A percentile compares a stretch with the other conserved stretches of the same genome.
These are phyloP conservation scores for Macrolepiota fuliginosa DNA, from an alignment of 768 basidiomycete species.

Conservation along the genomic window DNA sequence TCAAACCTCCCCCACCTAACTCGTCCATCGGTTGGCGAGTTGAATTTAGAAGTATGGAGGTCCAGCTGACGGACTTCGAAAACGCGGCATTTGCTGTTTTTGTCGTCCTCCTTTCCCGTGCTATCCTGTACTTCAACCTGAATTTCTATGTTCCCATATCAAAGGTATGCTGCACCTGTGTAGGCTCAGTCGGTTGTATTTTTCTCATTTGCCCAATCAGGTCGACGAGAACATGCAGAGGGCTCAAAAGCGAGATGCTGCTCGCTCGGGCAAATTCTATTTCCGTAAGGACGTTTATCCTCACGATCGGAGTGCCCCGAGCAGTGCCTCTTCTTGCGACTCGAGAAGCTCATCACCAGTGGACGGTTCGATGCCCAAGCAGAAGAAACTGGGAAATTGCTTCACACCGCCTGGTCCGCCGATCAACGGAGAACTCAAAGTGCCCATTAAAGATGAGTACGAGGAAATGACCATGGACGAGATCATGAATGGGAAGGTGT, in stretches of 20 bases:
- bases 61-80: constrained; percentile 98
- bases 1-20: constrained; percentile 95
- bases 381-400: constrained; percentile 69
- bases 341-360: constrained; percentile 38
- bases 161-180: constrained; percentile 50
- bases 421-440: constrained; percentile 21
- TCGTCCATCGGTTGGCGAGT: constrained; percentile 97
- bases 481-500: constrained; percentile 91
- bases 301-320: constrained; percentile 38
- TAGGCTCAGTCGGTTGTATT: not conserved
- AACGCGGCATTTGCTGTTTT: constrained; percentile 97
- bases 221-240: constrained; percentile 96
- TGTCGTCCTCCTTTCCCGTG: constrained; percentile 89
- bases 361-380: constrained; percentile 44
- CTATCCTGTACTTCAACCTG: constrained; percentile 86
- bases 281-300: constrained; percentile 88
- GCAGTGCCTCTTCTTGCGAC: constrained; percentile 45
- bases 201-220: constrained; percentile 35
- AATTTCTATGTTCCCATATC: constrained; percentile 98
- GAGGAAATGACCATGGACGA: constrained; percentile 91
- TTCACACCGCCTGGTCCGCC: constrained; percentile 60
- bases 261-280: constrained; percentile 71
- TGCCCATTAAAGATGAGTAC: constrained; percentile 75
- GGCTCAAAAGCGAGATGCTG: constrained; percentile 84
- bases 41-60: constrained; percentile 98